Evolutionary conservation across 106 monocot genomes (phyloP), one percentile per base, ranked within the genome.

Genomic region (Allium sativum): DNA sequence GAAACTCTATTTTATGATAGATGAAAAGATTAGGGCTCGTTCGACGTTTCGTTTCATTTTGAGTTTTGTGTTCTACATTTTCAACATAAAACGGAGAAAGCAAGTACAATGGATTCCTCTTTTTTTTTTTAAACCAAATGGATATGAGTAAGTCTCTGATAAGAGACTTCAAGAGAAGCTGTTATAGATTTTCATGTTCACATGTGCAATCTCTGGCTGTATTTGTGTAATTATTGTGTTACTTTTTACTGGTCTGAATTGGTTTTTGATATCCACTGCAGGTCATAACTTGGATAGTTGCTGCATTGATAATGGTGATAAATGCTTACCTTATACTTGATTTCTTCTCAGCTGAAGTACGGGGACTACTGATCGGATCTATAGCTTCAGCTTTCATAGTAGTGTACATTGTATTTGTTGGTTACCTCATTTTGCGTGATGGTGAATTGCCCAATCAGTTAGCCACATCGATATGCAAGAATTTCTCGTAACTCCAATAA

Each of bases 321-420:
- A 88, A 88, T 61, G 84, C 74, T 11, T 84, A 75, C 55, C 70
- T 88, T 56, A 44, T 88, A 58, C n/a, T 88, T 13, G 80, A 88
- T 68, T 84, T 84, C 62, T 72, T 81, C 75, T 73, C 84, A 18
- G 45, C 71, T 17, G 84, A 81, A 81, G 58, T 81, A 17, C 59
- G 53, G 9, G 88, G 84, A 11, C 9, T 45, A 16, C 47, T 72
- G 43, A 44, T 75, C 11, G 74, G 61, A 46, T 65, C 63, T 0
- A 10, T 68, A 21, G 45, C 74, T 16, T 68, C 40, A 21, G 19
- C 62, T 10, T 15, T 55, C 18, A 47, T 72, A 63, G 18, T 53
- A 31, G 42, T 66, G 44, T 84, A 88, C 55, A 58, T 72, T 0
- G 51, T 66, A 16, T 88, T 88, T 54, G 48, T 88, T 42, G 5